These are phyloP conservation scores for Escovopsis sp. DNA, from an alignment of 2,329 filamentous ascomycete species.

Conservation along the genomic window DNA sequence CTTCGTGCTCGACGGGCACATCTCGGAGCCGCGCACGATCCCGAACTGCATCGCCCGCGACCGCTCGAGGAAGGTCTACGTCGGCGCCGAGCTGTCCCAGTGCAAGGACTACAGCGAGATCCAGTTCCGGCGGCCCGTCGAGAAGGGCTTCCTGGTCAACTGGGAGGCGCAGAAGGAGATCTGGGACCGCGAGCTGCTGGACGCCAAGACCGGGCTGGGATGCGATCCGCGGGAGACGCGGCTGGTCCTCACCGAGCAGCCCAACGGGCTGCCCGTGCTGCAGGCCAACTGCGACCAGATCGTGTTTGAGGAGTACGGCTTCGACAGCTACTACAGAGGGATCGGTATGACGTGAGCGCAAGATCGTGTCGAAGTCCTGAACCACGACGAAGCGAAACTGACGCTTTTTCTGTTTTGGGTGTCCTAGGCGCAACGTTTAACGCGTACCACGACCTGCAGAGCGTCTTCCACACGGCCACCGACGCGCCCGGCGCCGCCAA, in stretches of 20 bases:
- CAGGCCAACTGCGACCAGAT: constrained; percentile 92
- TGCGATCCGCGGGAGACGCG: constrained; percentile 73
- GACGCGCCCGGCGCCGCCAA: constrained; percentile 25
- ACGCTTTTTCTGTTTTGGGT: constrained; percentile 1
- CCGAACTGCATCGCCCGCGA: constrained; percentile 84
- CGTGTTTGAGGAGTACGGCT: constrained; percentile 93
- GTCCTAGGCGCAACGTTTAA: constrained; percentile 55
- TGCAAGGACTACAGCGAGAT: constrained; percentile 86
- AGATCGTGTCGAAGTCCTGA: too few relatives aligned
- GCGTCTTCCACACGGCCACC: constrained; percentile 47
- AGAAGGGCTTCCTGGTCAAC: constrained; percentile 89
- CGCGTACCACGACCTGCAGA: constrained; percentile 65
- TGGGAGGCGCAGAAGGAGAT: constrained; percentile 95
- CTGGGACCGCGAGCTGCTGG: constrained; percentile 82
- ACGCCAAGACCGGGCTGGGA: constrained; percentile 46
- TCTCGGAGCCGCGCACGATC: constrained; percentile 50
- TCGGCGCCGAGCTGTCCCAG: constrained; percentile 61
- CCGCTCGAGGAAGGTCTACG: constrained; percentile 62
- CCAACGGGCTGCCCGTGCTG: constrained; percentile 65
- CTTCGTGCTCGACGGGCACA: constrained; percentile 38
- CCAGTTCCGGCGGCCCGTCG: constrained; percentile 73
- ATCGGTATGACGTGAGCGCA: constrained; percentile 34
- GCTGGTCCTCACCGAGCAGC: constrained; percentile 70
- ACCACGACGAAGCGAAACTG: neutral
- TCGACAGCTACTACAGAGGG: constrained; percentile 68